phyloP scores from a whole-genome alignment of 371 early-diverging fungal genomes.

The Smittium culicis region DNA sequence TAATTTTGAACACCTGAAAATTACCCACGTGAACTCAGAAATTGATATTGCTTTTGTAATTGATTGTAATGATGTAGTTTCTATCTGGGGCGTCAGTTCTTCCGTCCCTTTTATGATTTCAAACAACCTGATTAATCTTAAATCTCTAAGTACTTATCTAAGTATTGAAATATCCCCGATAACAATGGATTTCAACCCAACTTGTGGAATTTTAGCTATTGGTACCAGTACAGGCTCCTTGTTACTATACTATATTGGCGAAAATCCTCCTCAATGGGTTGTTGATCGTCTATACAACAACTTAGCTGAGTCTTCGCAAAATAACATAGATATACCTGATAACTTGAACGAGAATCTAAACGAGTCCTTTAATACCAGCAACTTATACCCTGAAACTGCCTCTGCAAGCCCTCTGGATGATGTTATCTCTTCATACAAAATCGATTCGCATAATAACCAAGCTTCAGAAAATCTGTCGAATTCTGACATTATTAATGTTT shows the following conservation, averaged over 20 bases:
- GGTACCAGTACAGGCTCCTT: neutral
- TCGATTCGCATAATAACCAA: neutral
- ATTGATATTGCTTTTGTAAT: neutral
- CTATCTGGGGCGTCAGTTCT: neutral
- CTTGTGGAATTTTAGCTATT: constrained; percentile 2
- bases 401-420: neutral
- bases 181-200: neutral
- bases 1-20: neutral
- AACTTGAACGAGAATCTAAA: neutral
- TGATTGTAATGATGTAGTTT: neutral
- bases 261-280: neutral
- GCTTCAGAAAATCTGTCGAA: neutral
- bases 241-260: constrained; percentile 3
- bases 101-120: neutral
- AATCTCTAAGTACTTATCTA: neutral
- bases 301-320: neutral
- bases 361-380: neutral
- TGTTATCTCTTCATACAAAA: neutral
- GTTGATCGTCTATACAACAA: neutral
- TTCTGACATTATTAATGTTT: neutral
- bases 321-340: neutral
- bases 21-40: neutral
- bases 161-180: neutral
- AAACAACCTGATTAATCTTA: neutral
- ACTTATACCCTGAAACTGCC: neutral